Evolutionary conservation across 208 protist genomes (phyloP), one percentile per base, ranked within the genome.

Genomic region (Leishmania martiniquensis): DNA sequence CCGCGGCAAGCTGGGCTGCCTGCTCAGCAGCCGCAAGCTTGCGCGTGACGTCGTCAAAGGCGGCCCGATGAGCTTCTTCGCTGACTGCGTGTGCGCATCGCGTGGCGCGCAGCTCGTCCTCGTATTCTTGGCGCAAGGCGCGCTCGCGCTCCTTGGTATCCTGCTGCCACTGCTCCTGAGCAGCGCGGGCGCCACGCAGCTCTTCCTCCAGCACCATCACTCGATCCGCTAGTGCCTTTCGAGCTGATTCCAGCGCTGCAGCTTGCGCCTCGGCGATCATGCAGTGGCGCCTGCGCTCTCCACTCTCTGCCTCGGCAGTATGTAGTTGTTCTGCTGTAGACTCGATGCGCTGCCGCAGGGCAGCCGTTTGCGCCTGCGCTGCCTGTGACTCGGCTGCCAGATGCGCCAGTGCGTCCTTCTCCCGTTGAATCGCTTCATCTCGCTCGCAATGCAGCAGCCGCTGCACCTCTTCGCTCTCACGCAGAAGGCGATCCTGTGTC

Each of bases 151-250:
- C 68, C 3, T 72, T 47, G 47, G 47, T 29, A 13, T 72, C 68
- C 68, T 72, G 44, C 32, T 57, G 47, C 68, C 42, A 72, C 47
- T 72, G 68, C 6, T 51, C 22, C 25, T n/a, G 29, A 57, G 42
- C 17, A 22, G 68, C 68, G 47, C 32, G 68, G 22, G 29, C 47
- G 20, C 17, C 12, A 4, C 15, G 44, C 20, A 72, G 68, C 44
- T 51, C 68, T 25, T 52, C 49, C 47, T 72, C 68, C 29, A 72
- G 45, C 68, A 54, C 49, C 29, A 57, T 44, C 47, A 72, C 68
- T 34, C 68, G 68, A 29, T 42, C 47, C 49, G 13, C 9, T 29
- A 72, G 68, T 32, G 29, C 47, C n/a, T 72, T 34, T 20, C 32
- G 47, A 52, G 44, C 68, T n/a, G 45, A 72, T 15, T 72, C 68